Conservation (phyloP, 352 stramenopile genomes). For the Pythium chondricola region DNA sequence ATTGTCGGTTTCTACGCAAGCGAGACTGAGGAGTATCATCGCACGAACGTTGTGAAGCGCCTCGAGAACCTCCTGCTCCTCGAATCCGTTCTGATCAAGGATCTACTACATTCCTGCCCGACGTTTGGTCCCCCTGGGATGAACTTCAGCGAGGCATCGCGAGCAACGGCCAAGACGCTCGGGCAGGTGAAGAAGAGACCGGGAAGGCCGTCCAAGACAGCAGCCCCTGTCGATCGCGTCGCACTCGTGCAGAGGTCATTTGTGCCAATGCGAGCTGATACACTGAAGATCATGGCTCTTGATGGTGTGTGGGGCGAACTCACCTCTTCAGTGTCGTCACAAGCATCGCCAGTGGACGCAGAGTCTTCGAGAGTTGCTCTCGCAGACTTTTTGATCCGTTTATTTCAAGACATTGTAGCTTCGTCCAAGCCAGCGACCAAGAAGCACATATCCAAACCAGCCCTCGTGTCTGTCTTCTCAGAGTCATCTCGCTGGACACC, state of each 20-base stretch:
- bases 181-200: conserved; percentile 22
- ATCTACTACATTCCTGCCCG: conserved; percentile 19
- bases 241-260: conserved; percentile 25
- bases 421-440: too few relatives aligned
- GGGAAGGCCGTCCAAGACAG: conserved; percentile 15
- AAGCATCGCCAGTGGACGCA: too few relatives aligned
- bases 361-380: too few relatives aligned
- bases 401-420: too few relatives aligned
- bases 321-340: too few relatives aligned
- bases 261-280: conserved; percentile 22
- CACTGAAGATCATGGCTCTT: conserved; percentile 29
- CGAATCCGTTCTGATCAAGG: conserved; percentile 34
- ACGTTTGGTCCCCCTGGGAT: conserved; percentile 27
- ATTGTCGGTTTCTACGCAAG: conserved; percentile 48
- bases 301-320: background rate
- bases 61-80: conserved; percentile 36
- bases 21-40: conserved; percentile 27
- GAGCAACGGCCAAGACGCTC: background rate
- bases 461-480: too few relatives aligned
- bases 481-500: too few relatives aligned
- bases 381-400: too few relatives aligned
- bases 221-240: conserved; percentile 9
- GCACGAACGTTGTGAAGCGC: conserved; percentile 29
- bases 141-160: background rate
- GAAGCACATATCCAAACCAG: too few relatives aligned